phyloP scores from a whole-genome alignment of 1,284 basidiomycete genomes.

The Mrakiaceae sp. region DNA sequence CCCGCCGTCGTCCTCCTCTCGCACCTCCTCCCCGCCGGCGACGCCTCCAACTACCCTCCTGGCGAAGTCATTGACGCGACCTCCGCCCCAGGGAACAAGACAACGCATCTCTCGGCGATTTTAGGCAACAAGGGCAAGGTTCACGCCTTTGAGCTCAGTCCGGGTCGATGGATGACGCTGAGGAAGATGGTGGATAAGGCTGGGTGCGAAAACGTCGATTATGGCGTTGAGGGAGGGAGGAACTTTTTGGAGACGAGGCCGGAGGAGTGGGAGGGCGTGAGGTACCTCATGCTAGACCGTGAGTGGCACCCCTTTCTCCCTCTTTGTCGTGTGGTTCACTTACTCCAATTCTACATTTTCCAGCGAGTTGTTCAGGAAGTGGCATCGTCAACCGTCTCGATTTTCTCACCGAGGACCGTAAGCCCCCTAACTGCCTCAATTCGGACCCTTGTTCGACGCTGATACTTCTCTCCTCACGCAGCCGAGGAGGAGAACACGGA shows the following conservation, averaged over 20 bases:
- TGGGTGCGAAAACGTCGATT: slow-evolving; percentile 60
- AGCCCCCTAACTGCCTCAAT: slow-evolving; percentile 12
- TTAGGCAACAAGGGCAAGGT: slow-evolving; percentile 73
- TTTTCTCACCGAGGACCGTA: slow-evolving; percentile 54
- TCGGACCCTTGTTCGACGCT: neutral
- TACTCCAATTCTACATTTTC: neutral
- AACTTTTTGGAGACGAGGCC: slow-evolving; percentile 69
- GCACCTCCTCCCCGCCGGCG: slow-evolving; percentile 39
- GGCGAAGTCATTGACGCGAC: slow-evolving; percentile 79
- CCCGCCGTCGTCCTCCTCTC: slow-evolving; percentile 62
- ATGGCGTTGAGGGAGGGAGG: slow-evolving; percentile 38
- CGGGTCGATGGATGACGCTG: slow-evolving; percentile 64
- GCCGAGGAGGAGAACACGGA: slow-evolving; percentile 43
- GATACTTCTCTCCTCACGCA: slow-evolving; percentile 20
- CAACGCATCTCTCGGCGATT: slow-evolving; percentile 78
- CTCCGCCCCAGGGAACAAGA: slow-evolving; percentile 97
- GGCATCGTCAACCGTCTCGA: slow-evolving; percentile 85
- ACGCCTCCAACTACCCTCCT: slow-evolving; percentile 30
- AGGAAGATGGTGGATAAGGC: slow-evolving; percentile 70
- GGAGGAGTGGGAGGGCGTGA: slow-evolving; percentile 45
- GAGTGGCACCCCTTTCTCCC: too few species aligned
- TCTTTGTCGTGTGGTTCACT: neutral
- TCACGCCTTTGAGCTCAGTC: slow-evolving; percentile 37
- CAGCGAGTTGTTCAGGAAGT: slow-evolving; percentile 75
- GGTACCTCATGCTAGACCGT: slow-evolving; percentile 12